Evolutionary conservation across 139 green algal genomes (phyloP), one percentile per base, ranked within the genome.

Genomic region (Chlorella ohadii): DNA sequence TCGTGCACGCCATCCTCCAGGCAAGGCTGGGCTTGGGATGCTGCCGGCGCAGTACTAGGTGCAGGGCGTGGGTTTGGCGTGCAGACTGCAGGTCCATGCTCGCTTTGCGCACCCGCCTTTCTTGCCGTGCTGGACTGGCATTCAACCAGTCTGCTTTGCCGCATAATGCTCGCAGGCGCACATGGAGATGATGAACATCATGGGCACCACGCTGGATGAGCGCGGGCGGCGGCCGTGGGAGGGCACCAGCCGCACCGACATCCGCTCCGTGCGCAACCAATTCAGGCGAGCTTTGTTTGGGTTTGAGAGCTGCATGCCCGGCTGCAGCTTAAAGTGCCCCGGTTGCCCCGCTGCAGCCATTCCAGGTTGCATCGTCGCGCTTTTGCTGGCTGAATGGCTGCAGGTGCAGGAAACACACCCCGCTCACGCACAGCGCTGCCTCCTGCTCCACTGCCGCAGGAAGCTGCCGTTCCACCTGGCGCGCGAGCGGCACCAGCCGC

Each of bases 381-480:
- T 28, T 4, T 17, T 27, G 44, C 28, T 44, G 44, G 11, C 1
- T 31, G 44, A n/a, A 13, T 4, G 28, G 23, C 44, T 25, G 44
- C 36, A 2, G 64, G 16, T 66, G 20, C 22, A 31, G 19, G 63
- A 16, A 4, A 68, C 28, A 19, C 63, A 36, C 63, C 63, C 63
- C 31, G 33, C 67, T 41, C 33, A 22, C 16, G 19, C 67, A 19
- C 0, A 51, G 3, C 3, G 1, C 4, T 47, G 34, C 17, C 67
- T 31, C 16, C 13, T 41, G 23, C 12, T 28, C 65, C 25, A 25
- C 33, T 72, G 84, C 51, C 12, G 15, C 72, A 85, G 90, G 38
- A 89, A 89, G 84, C 87, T 93, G 76, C 86, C 90, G 15, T 93
- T 88, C 81, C 90, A 93, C 83, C 83, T 93, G 76, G 90, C 90